A percentile compares a stretch with the other conserved stretches of the same genome.
Evolutionary conservation across 2,329 filamentous ascomycete species (phyloP).

Genomic region (Epichloe amarillans): DNA sequence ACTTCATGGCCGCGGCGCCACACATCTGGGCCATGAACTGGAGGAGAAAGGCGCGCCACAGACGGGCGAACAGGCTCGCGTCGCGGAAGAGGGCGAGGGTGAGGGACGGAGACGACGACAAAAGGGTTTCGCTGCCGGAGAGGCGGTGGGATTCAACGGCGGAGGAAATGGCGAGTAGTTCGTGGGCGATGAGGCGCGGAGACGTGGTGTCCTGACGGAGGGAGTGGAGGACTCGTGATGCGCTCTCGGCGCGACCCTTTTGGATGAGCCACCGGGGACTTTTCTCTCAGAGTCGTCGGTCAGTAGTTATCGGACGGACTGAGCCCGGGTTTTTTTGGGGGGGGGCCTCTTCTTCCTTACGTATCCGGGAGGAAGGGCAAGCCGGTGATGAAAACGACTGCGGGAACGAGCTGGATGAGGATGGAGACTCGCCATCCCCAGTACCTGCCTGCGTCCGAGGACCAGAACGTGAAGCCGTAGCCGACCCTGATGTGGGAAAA

Average conservation of each 20-base stretch:
- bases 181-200: conserved; percentile 23
- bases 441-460: conserved; percentile 24
- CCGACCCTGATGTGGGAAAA: conserved; percentile 35
- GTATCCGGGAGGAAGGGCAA: conserved; percentile 41
- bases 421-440: conserved; percentile 42
- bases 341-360: conserved; percentile 23
- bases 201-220: conserved; percentile 32
- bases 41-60: conserved; percentile 43
- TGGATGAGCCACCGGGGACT: conserved; percentile 46
- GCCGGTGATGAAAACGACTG: conserved; percentile 33
- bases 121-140: conserved; percentile 8
- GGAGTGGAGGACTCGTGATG: conserved; percentile 30
- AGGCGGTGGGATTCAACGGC: conserved; percentile 25
- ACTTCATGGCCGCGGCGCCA: conserved; percentile 46
- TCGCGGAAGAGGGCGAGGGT: conserved; percentile 34
- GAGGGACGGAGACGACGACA: conserved; percentile 6
- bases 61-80: conserved; percentile 31
- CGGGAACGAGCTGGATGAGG: conserved; percentile 37
- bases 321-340: too few relatives aligned
- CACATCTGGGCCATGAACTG: conserved; percentile 50
- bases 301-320: too few relatives aligned
- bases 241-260: conserved; percentile 29
- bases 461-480: conserved; percentile 43
- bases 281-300: neutral
- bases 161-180: conserved; percentile 33